These are phyloP conservation scores for Noccaea caerulescens DNA, from an alignment of 345 rosid species.

Conservation along the genomic window DNA sequence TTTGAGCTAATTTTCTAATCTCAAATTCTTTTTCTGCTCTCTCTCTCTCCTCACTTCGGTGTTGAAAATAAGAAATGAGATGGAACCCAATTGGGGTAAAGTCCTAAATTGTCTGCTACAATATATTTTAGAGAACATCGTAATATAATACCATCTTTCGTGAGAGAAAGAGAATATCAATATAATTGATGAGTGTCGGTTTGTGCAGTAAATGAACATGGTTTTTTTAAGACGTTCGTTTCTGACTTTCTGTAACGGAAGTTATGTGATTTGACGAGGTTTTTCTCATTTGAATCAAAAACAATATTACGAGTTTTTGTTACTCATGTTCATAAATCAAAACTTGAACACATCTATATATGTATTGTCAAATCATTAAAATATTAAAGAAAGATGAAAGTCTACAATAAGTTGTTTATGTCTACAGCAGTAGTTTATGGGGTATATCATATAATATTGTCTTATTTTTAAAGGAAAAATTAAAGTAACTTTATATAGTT, in stretches of 20 bases:
- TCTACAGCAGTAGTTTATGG: background rate
- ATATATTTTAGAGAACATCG: slow-evolving; percentile 9
- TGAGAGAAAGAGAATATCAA: slow-evolving; percentile 25
- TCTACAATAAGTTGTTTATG: background rate
- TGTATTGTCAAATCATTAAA: background rate
- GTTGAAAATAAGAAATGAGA: slow-evolving; percentile 43
- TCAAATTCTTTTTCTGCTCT: background rate
- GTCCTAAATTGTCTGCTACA: slow-evolving; percentile 47
- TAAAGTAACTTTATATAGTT: background rate
- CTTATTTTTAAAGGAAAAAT: background rate
- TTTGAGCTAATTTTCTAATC: slow-evolving; percentile 12
- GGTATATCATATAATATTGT: background rate
- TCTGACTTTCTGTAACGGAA: slow-evolving; percentile 28
- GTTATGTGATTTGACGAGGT: slow-evolving; percentile 31
- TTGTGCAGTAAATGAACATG: slow-evolving; percentile 31
- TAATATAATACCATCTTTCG: slow-evolving; percentile 9
- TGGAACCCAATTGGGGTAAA: slow-evolving; percentile 43
- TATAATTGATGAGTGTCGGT: slow-evolving; percentile 37
- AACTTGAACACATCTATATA: background rate
- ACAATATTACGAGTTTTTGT: background rate
- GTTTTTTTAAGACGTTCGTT: background rate
- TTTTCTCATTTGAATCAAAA: slow-evolving; percentile 15
- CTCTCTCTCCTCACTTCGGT: slow-evolving; percentile 9
- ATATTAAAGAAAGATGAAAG: background rate
- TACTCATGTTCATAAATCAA: background rate